A percentile compares a stretch with the other conserved stretches of the same genome.
Evolutionary conservation across 2,329 filamentous ascomycete genomes (phyloP).

Genomic region (Fusarium pseudonygamai): DNA sequence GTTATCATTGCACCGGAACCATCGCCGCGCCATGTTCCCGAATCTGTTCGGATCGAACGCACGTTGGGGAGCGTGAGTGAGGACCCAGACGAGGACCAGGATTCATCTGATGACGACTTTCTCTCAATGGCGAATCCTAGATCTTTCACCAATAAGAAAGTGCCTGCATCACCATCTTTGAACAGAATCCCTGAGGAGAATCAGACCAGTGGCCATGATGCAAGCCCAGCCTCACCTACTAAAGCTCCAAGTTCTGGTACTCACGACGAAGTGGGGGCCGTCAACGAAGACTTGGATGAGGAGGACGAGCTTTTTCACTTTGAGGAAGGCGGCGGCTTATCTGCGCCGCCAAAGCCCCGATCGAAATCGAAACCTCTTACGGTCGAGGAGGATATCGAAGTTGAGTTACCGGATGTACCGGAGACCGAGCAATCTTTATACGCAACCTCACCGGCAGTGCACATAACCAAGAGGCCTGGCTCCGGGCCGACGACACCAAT

Average conservation of each 20-base stretch:
- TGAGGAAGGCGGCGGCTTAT: conserved; percentile 53
- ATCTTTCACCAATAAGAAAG: conserved; percentile 43
- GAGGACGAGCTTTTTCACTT: conserved; percentile 59
- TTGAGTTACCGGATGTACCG: conserved; percentile 42
- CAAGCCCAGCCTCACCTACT: background rate
- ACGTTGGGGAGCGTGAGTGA: conserved; percentile 41
- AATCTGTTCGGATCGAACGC: conserved; percentile 29
- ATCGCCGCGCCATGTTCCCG: conserved; percentile 18
- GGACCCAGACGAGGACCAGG: conserved; percentile 41
- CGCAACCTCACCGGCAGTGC: conserved; percentile 57
- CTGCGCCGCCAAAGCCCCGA: conserved; percentile 44
- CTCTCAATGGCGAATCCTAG: conserved; percentile 52
- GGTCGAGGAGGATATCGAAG: conserved; percentile 48
- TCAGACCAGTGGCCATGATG: background rate
- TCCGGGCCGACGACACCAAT: conserved; percentile 46
- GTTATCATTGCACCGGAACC: conserved; percentile 28
- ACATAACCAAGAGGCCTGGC: conserved; percentile 47
- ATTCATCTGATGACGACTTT: conserved; percentile 54
- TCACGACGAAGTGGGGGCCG: background rate
- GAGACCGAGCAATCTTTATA: conserved; percentile 46
- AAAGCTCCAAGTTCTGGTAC: conserved; percentile 2
- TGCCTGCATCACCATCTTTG: conserved; percentile 25
- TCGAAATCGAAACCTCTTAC: conserved; percentile 38
- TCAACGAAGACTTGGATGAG: conserved; percentile 27
- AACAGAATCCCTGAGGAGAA: conserved; percentile 16